Conservation (phyloP, 768 basidiomycete genomes). For the Rubroboletus pulcherrimus region DNA sequence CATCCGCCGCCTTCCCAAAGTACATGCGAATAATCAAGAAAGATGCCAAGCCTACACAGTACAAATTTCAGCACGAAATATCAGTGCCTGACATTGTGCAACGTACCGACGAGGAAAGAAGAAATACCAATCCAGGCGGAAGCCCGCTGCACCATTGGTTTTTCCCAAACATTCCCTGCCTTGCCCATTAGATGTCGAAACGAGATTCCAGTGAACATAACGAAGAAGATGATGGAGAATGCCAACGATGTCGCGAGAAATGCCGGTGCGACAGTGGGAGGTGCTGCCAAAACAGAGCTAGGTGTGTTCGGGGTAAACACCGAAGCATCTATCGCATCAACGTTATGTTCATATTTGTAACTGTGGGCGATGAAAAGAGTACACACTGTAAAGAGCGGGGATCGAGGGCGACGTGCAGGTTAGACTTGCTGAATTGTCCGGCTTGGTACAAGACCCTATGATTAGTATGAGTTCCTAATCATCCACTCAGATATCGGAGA, state of each 20-base stretch:
- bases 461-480: not conserved
- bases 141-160: slow-evolving; percentile 50
- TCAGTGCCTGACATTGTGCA: not conserved
- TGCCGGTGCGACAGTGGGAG: slow-evolving; percentile 55
- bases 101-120: slow-evolving; percentile 69
- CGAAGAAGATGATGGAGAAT: slow-evolving; percentile 58
- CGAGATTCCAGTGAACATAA: slow-evolving; percentile 61
- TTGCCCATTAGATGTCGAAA: slow-evolving; percentile 64
- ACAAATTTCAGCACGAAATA: not conserved
- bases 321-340: slow-evolving; percentile 49
- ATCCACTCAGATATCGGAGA: not conserved
- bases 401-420: slow-evolving; percentile 56
- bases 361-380: not conserved
- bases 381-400: slow-evolving; percentile 60
- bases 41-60: slow-evolving; percentile 52
- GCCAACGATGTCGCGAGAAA: slow-evolving; percentile 61
- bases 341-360: not conserved
- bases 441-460: slow-evolving; percentile 65
- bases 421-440: slow-evolving; percentile 43
- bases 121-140: slow-evolving; percentile 75
- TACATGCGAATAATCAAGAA: slow-evolving; percentile 76
- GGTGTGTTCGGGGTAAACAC: slow-evolving; percentile 58
- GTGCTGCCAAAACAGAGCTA: slow-evolving; percentile 51
- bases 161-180: slow-evolving; percentile 47
- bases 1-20: slow-evolving; percentile 75